Evolutionary conservation across 768 basidiomycete genomes (phyloP).

Genomic region (Lactarius indigo): DNA sequence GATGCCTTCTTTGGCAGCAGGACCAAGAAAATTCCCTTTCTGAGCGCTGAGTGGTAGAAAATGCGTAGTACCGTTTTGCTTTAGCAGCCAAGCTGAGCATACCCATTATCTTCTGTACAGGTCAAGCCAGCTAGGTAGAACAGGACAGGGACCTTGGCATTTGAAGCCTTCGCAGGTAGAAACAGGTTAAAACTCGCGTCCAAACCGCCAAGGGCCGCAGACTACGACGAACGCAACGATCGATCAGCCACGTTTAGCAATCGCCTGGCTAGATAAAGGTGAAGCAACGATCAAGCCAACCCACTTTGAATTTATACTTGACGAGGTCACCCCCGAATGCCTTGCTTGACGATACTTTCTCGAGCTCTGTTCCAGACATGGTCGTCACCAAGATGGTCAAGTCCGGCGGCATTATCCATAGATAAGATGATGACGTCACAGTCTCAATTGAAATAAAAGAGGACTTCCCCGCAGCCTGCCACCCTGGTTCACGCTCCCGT

Average conservation of each 20-base stretch:
- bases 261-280: conserved; percentile 13
- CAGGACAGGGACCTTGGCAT: conserved; percentile 59
- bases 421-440: conserved; percentile 17
- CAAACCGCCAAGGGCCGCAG: conserved; percentile 63
- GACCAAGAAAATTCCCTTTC: conserved; percentile 89
- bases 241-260: conserved; percentile 14
- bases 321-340: conserved; percentile 74
- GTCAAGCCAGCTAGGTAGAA: conserved; percentile 87
- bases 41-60: conserved; percentile 60
- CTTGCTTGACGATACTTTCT: conserved; percentile 73
- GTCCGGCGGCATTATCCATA: background rate
- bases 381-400: background rate
- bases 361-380: conserved; percentile 41
- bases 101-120: conserved; percentile 95
- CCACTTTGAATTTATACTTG: conserved; percentile 86
- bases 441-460: background rate
- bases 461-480: background rate
- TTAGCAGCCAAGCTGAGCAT: conserved; percentile 25
- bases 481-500: background rate
- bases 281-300: conserved; percentile 28
- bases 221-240: conserved; percentile 41
- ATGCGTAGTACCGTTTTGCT: background rate
- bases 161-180: conserved; percentile 59
- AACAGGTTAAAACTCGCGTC: conserved; percentile 85
- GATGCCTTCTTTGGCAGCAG: conserved; percentile 80